Evolutionary conservation across 2,329 filamentous ascomycete genomes (phyloP).

Genomic region (Dryadomyces quercivorus): DNA sequence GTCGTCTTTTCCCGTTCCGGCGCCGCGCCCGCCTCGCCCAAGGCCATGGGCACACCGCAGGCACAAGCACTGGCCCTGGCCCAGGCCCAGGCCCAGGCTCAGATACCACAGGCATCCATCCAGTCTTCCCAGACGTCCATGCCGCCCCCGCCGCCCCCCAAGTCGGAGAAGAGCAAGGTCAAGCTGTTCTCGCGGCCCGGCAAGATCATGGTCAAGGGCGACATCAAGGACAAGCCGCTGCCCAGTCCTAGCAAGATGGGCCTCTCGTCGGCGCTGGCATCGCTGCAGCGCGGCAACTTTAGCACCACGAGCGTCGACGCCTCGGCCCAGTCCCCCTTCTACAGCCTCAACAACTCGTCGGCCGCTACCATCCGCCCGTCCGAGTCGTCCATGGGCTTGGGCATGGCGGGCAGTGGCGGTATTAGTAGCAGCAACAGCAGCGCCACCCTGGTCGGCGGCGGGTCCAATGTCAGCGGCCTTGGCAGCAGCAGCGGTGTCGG

Average conservation of each 20-base stretch:
- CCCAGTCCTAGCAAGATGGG: conserved; percentile 64
- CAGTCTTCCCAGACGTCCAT: conserved; percentile 19
- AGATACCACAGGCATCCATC: conserved; percentile 13
- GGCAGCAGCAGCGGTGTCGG: not conserved
- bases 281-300: conserved; percentile 53
- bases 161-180: conserved; percentile 63
- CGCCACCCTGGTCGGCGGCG: not conserved
- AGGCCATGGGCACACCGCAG: conserved; percentile 9
- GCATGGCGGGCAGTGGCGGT: not conserved
- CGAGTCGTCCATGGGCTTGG: conserved; percentile 25
- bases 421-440: not conserved
- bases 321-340: conserved; percentile 46
- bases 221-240: conserved; percentile 51
- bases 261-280: conserved; percentile 53
- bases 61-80: conserved; percentile 13
- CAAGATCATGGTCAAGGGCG: conserved; percentile 60
- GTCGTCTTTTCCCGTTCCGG: conserved; percentile 58
- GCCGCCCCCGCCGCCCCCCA: conserved; percentile 28
- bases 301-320: conserved; percentile 63
- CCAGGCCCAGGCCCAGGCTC: conserved; percentile 14
- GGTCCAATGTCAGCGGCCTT: not conserved
- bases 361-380: conserved; percentile 61
- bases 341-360: conserved; percentile 64
- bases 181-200: conserved; percentile 72
- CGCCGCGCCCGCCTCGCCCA: conserved; percentile 31